These are phyloP conservation scores for Aureobasidium pullulans DNA, from an alignment of 2,329 filamentous ascomycete genomes.

Conservation along the genomic window DNA sequence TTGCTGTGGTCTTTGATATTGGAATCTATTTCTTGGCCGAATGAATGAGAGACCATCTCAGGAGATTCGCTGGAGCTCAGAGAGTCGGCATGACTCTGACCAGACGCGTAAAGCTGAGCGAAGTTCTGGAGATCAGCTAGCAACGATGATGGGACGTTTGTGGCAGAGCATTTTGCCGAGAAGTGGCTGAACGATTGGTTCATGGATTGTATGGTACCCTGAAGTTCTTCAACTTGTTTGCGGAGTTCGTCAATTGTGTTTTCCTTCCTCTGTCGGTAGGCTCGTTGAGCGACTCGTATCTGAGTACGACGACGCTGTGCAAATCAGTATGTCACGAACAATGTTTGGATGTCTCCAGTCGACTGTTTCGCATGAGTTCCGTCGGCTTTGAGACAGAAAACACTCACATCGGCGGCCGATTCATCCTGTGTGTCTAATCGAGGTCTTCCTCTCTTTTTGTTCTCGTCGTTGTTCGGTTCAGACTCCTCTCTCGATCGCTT, in stretches of 20 bases:
- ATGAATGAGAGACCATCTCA: neutral
- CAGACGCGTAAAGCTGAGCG: neutral
- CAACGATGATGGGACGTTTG: neutral
- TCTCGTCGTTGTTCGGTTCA: slow-evolving; percentile 24
- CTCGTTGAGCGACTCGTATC: slow-evolving; percentile 77
- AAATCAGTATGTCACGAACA: neutral
- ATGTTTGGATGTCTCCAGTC: too few relatives aligned
- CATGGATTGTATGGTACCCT: slow-evolving; percentile 65
- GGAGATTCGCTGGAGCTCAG: neutral
- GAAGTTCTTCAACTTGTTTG: slow-evolving; percentile 61
- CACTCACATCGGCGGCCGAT: slow-evolving; percentile 66
- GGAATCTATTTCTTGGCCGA: neutral
- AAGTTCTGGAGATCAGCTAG: slow-evolving; percentile 18
- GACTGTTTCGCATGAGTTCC: neutral
- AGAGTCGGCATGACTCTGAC: neutral
- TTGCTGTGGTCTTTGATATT: neutral
- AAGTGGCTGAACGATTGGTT: slow-evolving; percentile 62
- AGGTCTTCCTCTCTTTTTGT: slow-evolving; percentile 61
- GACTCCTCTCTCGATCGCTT: slow-evolving; percentile 9
- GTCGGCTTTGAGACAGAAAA: neutral
- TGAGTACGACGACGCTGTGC: slow-evolving; percentile 71
- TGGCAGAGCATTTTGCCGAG: slow-evolving; percentile 42
- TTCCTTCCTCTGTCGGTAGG: slow-evolving; percentile 80
- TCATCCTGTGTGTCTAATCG: slow-evolving; percentile 70
- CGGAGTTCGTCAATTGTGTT: slow-evolving; percentile 68